Evolutionary conservation across 768 basidiomycete genomes (phyloP), one percentile per base, ranked within the genome.

Genomic region (Dictyophora rubrovolvata): DNA sequence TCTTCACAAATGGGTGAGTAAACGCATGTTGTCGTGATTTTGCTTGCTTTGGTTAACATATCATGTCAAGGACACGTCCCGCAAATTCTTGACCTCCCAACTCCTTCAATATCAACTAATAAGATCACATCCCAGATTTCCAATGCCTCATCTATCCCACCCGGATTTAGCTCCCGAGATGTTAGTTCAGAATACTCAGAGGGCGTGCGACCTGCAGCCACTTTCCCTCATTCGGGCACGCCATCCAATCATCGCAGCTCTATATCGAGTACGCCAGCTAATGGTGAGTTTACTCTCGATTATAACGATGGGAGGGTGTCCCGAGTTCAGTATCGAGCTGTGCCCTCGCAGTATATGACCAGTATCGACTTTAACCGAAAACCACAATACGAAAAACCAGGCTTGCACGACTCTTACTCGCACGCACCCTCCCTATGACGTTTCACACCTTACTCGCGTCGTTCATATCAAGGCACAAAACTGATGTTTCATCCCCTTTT

Each of bases 341-440:
- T 87, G 77, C 86, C 86, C 87, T 86, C 75, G 76, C 85, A 89
- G 87, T 86, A 83, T 86, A 85, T 84, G 85, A 84, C 80, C 75
- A 81, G 75, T 81, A 81, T 73, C 84, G 79, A 70, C 79, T 79
- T 75, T 87, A 77, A 87, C 28, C 55, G 50, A n/a, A 48, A 50
- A 35, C 35, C 49, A 33, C 28, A 35, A 48, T 33, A 36, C 57
- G 36, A 56, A 22, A 23, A 17, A 20, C 18, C 46, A 46, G 49
- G 55, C 46, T 42, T 56, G 55, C 21, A 48, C 55, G 28, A 56
- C 34, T 20, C 36, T 47, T 49, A 49, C 42, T 34, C 35, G 49
- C 49, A 33, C 20, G 28, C 50, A 51, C 60, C 61, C 59, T 64
- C 64, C 61, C 56, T 65, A 22, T 64, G 65, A 71, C 71, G 70